These are phyloP conservation scores for Plasmodium malariae DNA, from an alignment of 169 alveolate genomes.

Conservation along the genomic window DNA sequence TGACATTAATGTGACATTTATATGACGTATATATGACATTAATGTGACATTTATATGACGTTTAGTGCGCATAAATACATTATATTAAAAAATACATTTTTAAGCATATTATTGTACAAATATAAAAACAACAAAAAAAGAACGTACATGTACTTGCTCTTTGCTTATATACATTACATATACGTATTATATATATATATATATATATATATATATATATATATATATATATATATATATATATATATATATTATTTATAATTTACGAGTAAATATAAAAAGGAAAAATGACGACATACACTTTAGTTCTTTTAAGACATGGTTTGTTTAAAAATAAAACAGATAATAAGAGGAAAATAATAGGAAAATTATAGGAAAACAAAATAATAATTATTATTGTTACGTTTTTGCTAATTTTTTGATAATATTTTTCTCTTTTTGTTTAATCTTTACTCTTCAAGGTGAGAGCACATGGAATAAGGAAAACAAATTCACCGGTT, in stretches of 20 bases:
- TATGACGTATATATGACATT: too few relatives aligned
- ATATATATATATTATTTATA: neutral
- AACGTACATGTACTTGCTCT: too few relatives aligned
- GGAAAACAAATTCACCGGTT: constrained; percentile 98
- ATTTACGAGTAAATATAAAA: neutral
- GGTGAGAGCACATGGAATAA: constrained; percentile 98
- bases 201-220: neutral
- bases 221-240: neutral
- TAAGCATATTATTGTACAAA: too few relatives aligned
- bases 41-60: too few relatives aligned
- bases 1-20: too few relatives aligned
- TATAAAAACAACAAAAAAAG: too few relatives aligned
- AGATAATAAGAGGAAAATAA: neutral
- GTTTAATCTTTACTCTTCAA: constrained; percentile 3
- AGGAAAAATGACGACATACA: constrained; percentile 51
- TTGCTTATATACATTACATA: too few relatives aligned
- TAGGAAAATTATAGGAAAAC: constrained; percentile 1
- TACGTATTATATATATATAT: too few relatives aligned
- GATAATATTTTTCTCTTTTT: neutral
- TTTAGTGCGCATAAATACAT: too few relatives aligned
- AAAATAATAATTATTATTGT: neutral
- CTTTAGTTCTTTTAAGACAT: constrained; percentile 75
- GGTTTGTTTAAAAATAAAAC: constrained; percentile 49
- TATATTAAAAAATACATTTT: too few relatives aligned
- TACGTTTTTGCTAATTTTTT: neutral